Base-by-base conservation (phyloP, 768 basidiomycete genomes). In the Leccinum incarnatum region DNA sequence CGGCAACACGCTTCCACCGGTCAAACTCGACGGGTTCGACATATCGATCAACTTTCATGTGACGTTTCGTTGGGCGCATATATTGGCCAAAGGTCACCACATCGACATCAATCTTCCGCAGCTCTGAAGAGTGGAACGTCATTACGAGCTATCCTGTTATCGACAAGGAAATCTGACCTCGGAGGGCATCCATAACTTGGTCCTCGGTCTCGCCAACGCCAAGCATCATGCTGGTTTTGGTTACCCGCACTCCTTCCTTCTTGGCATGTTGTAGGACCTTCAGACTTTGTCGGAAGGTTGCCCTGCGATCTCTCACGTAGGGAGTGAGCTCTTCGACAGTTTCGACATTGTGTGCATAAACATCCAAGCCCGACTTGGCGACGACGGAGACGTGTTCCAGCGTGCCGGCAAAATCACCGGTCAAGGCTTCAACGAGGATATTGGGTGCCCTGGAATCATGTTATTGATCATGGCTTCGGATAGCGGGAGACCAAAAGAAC, bases 1-100 rank as follows among this genome's bases (percentile, higher is more conserved):
- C 93, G 7, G 97, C 96, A 11, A 90, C 79, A 66, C 83, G 77
- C 70, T 89, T 95, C 96, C 96, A 99, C 56, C 81, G 77, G 61
- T 91, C 90, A 66, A 98, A 99, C 71, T 98, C 95, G 4, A 85
- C 83, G 1, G 97, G 97, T 60, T 93, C 86, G 23, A 98, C 94
- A 67, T 99, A 99, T 30, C 93, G 89, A 64, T 93, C 89, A 10
- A 99, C 97, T 74, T 98, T 99, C 97, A 99, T 98, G 75, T 99
- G 97, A 29, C 88, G 84, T 74, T 98, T 98, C 9, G 97, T 98
- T 7, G 97, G 97, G 51, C 97, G 89, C 97, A 99, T 98, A 74
- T 99, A 99, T 76, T 99, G 97, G 2, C 97, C 97, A 71, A 99
- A 98, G 2, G 97, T 99, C 29, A 99, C 94, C 6, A 99, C 96